Conservation (phyloP, 2,329 filamentous ascomycete species). For the Penicillium sp. region DNA sequence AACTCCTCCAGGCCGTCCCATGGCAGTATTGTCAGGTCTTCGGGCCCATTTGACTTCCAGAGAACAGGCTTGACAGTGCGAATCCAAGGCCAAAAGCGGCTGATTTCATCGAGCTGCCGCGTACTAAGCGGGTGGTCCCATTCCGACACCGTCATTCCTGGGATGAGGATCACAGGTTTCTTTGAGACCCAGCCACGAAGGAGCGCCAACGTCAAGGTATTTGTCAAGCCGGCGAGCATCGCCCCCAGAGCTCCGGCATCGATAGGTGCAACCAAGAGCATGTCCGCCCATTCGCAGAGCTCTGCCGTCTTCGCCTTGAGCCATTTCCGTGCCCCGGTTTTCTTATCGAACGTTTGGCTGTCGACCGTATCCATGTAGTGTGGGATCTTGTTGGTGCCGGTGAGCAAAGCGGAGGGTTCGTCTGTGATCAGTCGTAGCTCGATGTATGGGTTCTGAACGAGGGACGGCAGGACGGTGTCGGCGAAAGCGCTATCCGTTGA, state of each 20-base stretch:
- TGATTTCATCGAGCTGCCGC: constrained; percentile 75
- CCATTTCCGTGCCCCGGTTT: constrained; percentile 33
- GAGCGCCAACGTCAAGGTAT: constrained; percentile 70
- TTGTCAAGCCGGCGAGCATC: constrained; percentile 77
- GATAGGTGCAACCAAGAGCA: constrained; percentile 74
- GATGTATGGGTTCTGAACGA: constrained; percentile 33
- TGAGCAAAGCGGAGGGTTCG: constrained; percentile 31
- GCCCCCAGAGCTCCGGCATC: constrained; percentile 76
- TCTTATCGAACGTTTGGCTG: constrained; percentile 33
- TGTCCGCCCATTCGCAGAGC: constrained; percentile 76
- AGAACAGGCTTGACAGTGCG: constrained; percentile 70
- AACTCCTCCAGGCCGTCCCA: constrained; percentile 42
- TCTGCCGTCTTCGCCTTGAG: constrained; percentile 44
- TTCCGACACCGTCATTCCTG: constrained; percentile 79
- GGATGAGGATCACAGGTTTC: constrained; percentile 75
- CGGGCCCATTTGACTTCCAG: constrained; percentile 63
- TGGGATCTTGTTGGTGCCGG: constrained; percentile 31
- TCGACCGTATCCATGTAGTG: constrained; percentile 37
- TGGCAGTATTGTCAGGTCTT: constrained; percentile 42
- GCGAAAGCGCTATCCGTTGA: constrained; percentile 36
- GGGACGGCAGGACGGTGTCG: constrained; percentile 31
- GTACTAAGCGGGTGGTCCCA: constrained; percentile 86
- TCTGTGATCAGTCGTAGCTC: constrained; percentile 38
- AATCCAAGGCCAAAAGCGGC: constrained; percentile 78
- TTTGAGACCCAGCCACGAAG: constrained; percentile 77